Evolutionary conservation across 2,329 filamentous ascomycete genomes (phyloP), one percentile per base, ranked within the genome.

Genomic region (Fusarium torreyae): DNA sequence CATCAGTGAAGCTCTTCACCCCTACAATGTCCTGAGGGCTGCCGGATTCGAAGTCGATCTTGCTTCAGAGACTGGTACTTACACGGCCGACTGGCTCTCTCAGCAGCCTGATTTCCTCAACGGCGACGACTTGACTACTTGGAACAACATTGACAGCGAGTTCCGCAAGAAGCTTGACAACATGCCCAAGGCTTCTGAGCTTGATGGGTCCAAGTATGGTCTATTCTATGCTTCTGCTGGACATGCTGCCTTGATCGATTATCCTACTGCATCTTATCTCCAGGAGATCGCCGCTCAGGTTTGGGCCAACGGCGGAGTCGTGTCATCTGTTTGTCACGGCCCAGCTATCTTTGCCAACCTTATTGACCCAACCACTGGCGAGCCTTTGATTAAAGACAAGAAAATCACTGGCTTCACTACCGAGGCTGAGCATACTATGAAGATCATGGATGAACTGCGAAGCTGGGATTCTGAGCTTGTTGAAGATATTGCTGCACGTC

Each of bases 81-180:
- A 63, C 8, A 63, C 60, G 1, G 43, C 60, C 0, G 60, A 63
- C 11, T 63, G 58, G 60, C 59, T 63, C 1, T 63, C 60, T 0
- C 60, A 63, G 4, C 60, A 63, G 6, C 43, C 58, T 3, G 60
- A 63, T 15, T 63, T 63, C n/a, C 60, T 63, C 8, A 63, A 44
- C 2, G 60, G 58, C 10, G 64, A 67, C 2, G 64, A 67, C 3
- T 17, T 63, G 0, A 5, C 58, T 7, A 48, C 15, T 7, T 85
- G 80, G 81, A 77, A 82, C 9, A 76, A 85, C 53, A 44, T 53
- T 20, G 72, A 70, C 63, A 81, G 81, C 66, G 81, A 81, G 8
- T 85, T 86, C 73, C 76, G 81, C 55, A 74, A 77, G 51, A 84
- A 84, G 71, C 74, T 85, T 11, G 83, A 84, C 68, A 77, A 78